Evolutionary conservation across 371 early-diverging fungal genomes (phyloP).

Genomic region (Haplosporangium sp.): DNA sequence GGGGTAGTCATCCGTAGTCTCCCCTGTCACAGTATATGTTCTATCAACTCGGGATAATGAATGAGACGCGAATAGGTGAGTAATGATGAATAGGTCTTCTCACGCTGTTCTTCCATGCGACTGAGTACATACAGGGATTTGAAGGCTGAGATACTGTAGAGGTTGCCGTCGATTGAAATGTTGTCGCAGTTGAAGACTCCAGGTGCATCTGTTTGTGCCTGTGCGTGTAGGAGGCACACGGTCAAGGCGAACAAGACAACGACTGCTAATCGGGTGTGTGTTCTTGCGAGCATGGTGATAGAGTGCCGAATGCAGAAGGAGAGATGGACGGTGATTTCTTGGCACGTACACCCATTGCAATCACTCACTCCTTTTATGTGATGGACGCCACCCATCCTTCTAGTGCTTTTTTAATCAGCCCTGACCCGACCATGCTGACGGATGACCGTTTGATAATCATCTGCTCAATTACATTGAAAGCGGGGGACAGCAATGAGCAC

Average conservation of each 20-base stretch:
- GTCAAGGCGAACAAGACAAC: constrained; percentile 3
- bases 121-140: constrained; percentile 21
- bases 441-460: too few species aligned
- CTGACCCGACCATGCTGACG: too few species aligned
- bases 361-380: too few species aligned
- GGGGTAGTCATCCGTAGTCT: constrained; percentile 15
- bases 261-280: constrained; percentile 11
- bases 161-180: constrained; percentile 18
- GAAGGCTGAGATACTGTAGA: constrained; percentile 40
- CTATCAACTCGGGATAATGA: constrained; percentile 1
- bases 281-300: constrained; percentile 2
- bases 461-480: too few species aligned
- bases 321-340: background rate
- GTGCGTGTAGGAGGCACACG: background rate
- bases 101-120: background rate
- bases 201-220: constrained; percentile 14
- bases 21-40: constrained; percentile 32
- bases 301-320: background rate
- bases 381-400: too few species aligned
- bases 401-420: too few species aligned
- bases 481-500: too few species aligned
- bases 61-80: background rate
- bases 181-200: constrained; percentile 30
- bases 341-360: too few species aligned
- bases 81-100: background rate